These are phyloP conservation scores for Wickerhamiella occidentalis DNA, from an alignment of 805 yeast genomes.

Conservation along the genomic window DNA sequence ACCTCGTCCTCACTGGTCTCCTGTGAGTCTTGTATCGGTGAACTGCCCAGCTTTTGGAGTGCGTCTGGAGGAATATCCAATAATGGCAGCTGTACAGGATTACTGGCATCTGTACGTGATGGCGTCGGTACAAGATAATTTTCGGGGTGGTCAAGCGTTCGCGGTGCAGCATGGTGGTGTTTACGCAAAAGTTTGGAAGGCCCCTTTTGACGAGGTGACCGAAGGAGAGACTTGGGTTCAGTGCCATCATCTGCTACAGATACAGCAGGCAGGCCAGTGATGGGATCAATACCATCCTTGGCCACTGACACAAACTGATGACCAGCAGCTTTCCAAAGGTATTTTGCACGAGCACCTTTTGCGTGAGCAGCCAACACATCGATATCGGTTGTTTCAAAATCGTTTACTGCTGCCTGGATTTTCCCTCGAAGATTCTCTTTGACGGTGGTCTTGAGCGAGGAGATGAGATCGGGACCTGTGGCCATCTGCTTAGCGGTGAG, in stretches of 20 bases:
- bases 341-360: constrained; percentile 20
- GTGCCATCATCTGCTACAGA: constrained; percentile 10
- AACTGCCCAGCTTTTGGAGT: not conserved
- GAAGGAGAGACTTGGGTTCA: constrained; percentile 5
- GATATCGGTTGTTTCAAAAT: constrained; percentile 21
- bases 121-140: not conserved
- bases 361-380: constrained; percentile 17
- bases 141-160: not conserved
- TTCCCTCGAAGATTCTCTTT: constrained; percentile 38
- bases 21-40: not conserved
- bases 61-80: not conserved
- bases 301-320: constrained; percentile 9
- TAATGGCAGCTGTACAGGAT: not conserved
- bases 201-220: constrained; percentile 7
- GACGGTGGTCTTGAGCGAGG: constrained; percentile 58
- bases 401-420: constrained; percentile 15
- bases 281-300: not conserved
- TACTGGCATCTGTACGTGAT: not conserved
- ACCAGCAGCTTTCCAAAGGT: constrained; percentile 21
- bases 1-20: not conserved
- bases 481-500: constrained; percentile 34
- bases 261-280: constrained; percentile 12
- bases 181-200: constrained; percentile 2
- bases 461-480: constrained; percentile 24
- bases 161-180: not conserved